Evolutionary conservation across 129 eudicot species (phyloP), one percentile per base, ranked within the genome.

Genomic region (Centrapalus pauciflorus): DNA sequence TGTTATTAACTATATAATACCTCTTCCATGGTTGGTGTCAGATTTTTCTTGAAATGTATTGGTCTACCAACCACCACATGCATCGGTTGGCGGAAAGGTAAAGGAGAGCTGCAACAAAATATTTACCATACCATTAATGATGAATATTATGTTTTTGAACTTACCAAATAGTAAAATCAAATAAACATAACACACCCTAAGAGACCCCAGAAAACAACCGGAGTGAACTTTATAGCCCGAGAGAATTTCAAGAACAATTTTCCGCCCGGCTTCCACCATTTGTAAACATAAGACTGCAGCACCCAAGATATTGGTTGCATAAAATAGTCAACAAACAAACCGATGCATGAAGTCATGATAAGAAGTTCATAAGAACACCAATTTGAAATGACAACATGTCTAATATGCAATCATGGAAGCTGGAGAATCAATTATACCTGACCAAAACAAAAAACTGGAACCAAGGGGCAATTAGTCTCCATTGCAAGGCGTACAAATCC

Each of bases 241-340:
- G 95, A 76, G 17, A 94, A 75, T 33, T 82, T 78, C 72, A 77
- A 30, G 77, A 54, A 78, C 66, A 94, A 59, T 27, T 84, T 82
- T 59, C 95, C 90, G 7, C 80, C 57, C 4, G 99, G 99, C 82
- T 84, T 94, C 99, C 99, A 94, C 99, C 99, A 94, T 67, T 86
- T 89, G 84, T 84, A 94, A 48, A 80, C 99, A 37, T 82, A 69
- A 1, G 95, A 66, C 99, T 94, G 79, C 80, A 80, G 49, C 58
- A 68, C 69, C 5, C 33, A 76, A 76, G 17, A 76, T 8, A 50
- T 59, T 27, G 30, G 34, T 35, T 67, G 35, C 57, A 56, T 14
- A 69, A 2, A 11, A 16, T 4, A 52, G 35, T 34, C 17, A 34
- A 35, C 37, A 54, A 33, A 60, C 0, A 60, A 59, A 26, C 19